A percentile compares a stretch with the other conserved stretches of the same genome.
phyloP scores from a whole-genome alignment of 495 filamentous ascomycete genomes.

The Penicillium daleae region DNA sequence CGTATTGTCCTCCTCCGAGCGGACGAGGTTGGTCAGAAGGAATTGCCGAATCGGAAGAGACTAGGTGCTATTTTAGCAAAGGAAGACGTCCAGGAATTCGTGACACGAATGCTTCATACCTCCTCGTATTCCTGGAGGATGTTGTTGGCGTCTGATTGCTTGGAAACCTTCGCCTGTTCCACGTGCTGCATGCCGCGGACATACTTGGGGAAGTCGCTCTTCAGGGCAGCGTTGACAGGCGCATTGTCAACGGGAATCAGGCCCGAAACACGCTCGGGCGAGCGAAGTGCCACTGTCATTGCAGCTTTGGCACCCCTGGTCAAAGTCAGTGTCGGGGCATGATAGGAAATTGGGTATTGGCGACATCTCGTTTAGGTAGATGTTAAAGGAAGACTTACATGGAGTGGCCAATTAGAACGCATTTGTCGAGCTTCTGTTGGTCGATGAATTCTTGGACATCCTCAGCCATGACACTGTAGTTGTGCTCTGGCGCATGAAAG shows the following conservation, averaged over 20 bases:
- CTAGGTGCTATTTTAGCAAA: constrained; percentile 36
- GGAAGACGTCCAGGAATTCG: background rate
- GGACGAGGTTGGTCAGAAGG: constrained; percentile 84
- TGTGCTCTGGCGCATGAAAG: constrained; percentile 74
- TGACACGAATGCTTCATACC: constrained; percentile 35
- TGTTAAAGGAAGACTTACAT: constrained; percentile 61
- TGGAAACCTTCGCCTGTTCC: constrained; percentile 61
- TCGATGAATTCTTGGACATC: constrained; percentile 84
- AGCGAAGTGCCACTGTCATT: constrained; percentile 80
- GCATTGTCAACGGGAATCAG: constrained; percentile 92
- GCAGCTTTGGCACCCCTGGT: constrained; percentile 89
- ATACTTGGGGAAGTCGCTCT: constrained; percentile 78
- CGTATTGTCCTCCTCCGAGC: constrained; percentile 45
- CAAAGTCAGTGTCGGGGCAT: constrained; percentile 3
- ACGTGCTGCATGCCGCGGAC: constrained; percentile 83
- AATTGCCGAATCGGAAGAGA: constrained; percentile 84
- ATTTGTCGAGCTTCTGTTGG: constrained; percentile 67
- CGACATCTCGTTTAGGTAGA: background rate
- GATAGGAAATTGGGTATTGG: background rate
- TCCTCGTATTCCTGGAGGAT: constrained; percentile 80
- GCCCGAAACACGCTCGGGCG: constrained; percentile 64
- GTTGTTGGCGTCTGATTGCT: constrained; percentile 75
- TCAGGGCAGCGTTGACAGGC: constrained; percentile 75
- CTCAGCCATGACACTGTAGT: constrained; percentile 84
- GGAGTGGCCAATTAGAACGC: constrained; percentile 89